These are phyloP conservation scores for Agaricales sp. DNA, from an alignment of 1,284 basidiomycete species.

Conservation along the genomic window DNA sequence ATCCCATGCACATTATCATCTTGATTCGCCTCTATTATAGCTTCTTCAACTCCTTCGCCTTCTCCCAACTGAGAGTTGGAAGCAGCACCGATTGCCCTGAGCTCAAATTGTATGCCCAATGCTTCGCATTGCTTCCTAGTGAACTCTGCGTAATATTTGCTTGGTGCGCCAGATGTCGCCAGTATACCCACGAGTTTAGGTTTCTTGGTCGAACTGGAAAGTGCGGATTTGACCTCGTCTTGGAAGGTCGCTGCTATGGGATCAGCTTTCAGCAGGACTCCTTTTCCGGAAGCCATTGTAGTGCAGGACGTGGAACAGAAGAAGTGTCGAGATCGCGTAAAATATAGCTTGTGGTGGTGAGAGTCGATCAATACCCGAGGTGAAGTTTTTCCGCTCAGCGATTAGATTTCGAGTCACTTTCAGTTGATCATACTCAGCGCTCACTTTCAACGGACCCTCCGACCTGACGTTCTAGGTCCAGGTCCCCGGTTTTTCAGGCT, in stretches of 20 bases:
- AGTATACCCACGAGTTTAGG: conserved; percentile 91
- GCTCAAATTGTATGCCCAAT: conserved; percentile 81
- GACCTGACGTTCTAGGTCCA: too few species aligned
- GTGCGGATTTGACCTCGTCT: conserved; percentile 49
- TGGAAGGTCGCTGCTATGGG: conserved; percentile 56
- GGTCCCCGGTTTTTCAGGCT: too few species aligned
- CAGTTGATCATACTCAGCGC: too few species aligned
- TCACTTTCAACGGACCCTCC: too few species aligned
- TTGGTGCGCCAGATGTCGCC: conserved; percentile 80
- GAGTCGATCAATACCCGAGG: too few species aligned
- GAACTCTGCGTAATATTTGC: conserved; percentile 88
- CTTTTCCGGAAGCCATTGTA: conserved; percentile 36
- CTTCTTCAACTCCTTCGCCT: conserved; percentile 78
- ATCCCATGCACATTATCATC: conserved; percentile 85
- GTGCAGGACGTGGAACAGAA: background rate
- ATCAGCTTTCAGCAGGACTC: conserved; percentile 68
- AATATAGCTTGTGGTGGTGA: too few species aligned
- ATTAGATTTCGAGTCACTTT: too few species aligned
- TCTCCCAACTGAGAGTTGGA: conserved; percentile 37
- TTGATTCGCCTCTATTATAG: conserved; percentile 90
- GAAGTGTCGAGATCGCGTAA: background rate
- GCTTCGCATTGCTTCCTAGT: conserved; percentile 87
- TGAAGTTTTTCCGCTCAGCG: too few species aligned
- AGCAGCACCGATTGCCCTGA: conserved; percentile 66
- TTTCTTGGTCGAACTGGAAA: conserved; percentile 28